Conservation (phyloP, 2,329 filamentous ascomycete genomes). For the Diplocarpon rosae region DNA sequence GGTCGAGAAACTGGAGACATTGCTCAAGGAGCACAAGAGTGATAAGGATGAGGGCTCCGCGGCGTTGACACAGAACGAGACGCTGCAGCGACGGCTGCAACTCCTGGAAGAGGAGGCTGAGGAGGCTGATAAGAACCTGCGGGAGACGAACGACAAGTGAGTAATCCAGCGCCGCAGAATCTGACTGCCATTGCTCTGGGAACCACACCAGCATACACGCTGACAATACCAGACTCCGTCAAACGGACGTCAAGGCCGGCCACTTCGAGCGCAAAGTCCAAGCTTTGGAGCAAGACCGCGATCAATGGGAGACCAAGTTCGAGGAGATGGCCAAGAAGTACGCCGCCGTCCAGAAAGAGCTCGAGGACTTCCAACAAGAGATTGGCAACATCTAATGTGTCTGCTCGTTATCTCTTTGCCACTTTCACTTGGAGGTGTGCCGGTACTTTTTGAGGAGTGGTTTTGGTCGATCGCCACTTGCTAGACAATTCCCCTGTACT, state of each 20-base stretch:
- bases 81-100: slow-evolving; percentile 83
- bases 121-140: slow-evolving; percentile 88
- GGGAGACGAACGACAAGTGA: slow-evolving; percentile 98
- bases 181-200: background rate
- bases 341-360: slow-evolving; percentile 70
- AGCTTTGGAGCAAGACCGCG: slow-evolving; percentile 81
- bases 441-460: slow-evolving; percentile 20
- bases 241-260: slow-evolving; percentile 97
- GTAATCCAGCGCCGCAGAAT: slow-evolving; percentile 29
- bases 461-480: background rate
- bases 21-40: slow-evolving; percentile 80
- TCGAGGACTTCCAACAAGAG: slow-evolving; percentile 81
- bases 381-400: slow-evolving; percentile 74
- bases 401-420: slow-evolving; percentile 7
- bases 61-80: slow-evolving; percentile 83
- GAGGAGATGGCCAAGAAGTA: slow-evolving; percentile 96
- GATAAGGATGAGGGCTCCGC: slow-evolving; percentile 70
- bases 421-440: background rate
- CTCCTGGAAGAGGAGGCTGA: slow-evolving; percentile 97
- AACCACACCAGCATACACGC: slow-evolving; percentile 8
- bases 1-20: slow-evolving; percentile 81
- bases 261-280: slow-evolving; percentile 99
- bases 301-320: slow-evolving; percentile 95
- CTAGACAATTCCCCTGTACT: no score
- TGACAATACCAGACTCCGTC: slow-evolving; percentile 61